These are phyloP conservation scores for Immersiporthe knoxdaviesiana DNA, from an alignment of 2,329 filamentous ascomycete species.

Conservation along the genomic window DNA sequence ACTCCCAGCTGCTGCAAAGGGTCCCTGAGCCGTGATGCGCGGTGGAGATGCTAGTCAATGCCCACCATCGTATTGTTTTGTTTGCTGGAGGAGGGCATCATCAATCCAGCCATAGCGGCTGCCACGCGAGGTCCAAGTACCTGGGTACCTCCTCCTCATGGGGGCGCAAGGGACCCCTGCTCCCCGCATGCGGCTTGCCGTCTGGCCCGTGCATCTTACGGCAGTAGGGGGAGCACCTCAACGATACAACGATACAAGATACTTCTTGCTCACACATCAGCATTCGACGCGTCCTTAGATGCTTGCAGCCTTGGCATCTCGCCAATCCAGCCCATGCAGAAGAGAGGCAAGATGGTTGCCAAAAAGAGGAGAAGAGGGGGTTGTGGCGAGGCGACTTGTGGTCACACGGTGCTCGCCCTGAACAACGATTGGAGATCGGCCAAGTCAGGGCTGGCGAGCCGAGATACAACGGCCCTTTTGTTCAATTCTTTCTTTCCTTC, in stretches of 20 bases:
- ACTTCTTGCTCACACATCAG: background rate
- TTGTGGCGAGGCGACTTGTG: background rate
- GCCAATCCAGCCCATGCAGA: background rate
- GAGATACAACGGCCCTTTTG: background rate
- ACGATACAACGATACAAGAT: background rate
- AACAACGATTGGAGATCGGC: background rate
- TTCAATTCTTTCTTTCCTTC: too few species aligned
- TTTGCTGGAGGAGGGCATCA: background rate
- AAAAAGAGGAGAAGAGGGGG: background rate
- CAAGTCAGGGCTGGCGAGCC: background rate
- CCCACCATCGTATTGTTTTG: background rate
- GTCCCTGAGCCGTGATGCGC: background rate
- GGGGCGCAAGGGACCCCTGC: slow-evolving; percentile 3
- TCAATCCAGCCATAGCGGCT: background rate
- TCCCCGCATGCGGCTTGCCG: slow-evolving; percentile 13
- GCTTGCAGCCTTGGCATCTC: background rate
- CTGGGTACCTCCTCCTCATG: background rate
- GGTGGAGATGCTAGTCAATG: background rate
- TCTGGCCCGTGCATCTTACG: slow-evolving; percentile 1
- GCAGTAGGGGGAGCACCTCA: background rate
- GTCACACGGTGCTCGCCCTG: background rate
- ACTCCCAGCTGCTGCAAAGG: background rate
- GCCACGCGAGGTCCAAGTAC: slow-evolving; percentile 5
- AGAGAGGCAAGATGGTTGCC: background rate
- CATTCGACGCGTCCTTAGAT: background rate